Base-by-base conservation (phyloP, 1,284 basidiomycete genomes). In the Ceratorhiza oryzae-sativae region DNA sequence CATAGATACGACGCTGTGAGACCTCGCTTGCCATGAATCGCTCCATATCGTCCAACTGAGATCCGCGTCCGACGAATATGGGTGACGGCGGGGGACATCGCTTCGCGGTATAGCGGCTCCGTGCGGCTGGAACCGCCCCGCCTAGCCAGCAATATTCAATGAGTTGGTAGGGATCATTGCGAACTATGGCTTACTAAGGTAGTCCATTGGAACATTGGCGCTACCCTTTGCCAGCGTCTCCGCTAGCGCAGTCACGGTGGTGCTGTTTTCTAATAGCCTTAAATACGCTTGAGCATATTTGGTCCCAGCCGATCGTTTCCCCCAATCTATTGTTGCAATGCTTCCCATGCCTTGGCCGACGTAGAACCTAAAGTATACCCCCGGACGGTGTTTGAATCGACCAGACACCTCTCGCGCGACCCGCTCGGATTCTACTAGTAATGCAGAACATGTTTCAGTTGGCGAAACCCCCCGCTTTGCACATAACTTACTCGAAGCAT, bases 311-410 rank as follows among this genome's bases (percentile, higher is more conserved):
- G 13, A 30, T 20, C 15, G 41, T 25, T 32, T 62, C 23, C 48
- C 42, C 60, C 60, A 62, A 12, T 62, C 60, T 18, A 13, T 46
- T 2, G 15, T 10, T 2, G 18, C 5, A 27, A 62, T 62, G 10
- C 10, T 32, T 1, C 32, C 20, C 60, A 62, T 62, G 4, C 60
- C 60, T 48, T 62, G 60, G 27, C 27, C 23, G 1, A 62, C 60
- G 30, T 30, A 45, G 6, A 62, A n/a, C 1, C 60, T 34, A 42
- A 62, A 62, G 42, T 62, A 62, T 23, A 46, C 6, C 0, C 45
- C 45, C 3, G 27, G n/a, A 6, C 15, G 13, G 2, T 48, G 41
- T 30, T 6, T 32, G 27, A 62, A 62, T 20, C 60, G 60, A 2
- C 6, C 2, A 3, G 23, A 6, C 60, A 62, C 30, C 6, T 62